Conservation (phyloP, 179 eudicot genomes). For the Beta lomatogona region DNA sequence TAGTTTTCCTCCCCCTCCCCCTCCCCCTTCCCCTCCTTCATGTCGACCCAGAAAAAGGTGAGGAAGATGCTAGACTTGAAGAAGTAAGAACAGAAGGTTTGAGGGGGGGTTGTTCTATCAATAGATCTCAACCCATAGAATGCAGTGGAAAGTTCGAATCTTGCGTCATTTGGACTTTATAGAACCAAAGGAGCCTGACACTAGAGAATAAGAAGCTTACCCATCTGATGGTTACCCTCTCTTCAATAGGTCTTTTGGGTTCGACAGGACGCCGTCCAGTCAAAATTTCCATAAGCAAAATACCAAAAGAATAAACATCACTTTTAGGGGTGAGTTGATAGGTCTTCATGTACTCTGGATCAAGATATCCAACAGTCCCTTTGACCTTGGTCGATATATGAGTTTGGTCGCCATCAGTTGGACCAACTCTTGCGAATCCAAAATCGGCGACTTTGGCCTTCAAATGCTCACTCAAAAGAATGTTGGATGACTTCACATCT, state of each 20-base stretch:
- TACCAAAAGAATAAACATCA: conserved; percentile 93
- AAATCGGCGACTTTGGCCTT: conserved; percentile 97
- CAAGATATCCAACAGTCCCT: conserved; percentile 97
- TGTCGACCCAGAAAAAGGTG: too few relatives aligned
- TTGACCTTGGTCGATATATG: conserved; percentile 89
- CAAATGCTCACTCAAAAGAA: conserved; percentile 74
- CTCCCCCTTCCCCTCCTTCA: too few relatives aligned
- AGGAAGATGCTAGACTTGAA: too few relatives aligned
- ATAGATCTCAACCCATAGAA: neutral
- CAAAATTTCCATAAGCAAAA: conserved; percentile 73
- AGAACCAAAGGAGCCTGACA: neutral
- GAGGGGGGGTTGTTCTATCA: too few relatives aligned
- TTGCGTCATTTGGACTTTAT: neutral
- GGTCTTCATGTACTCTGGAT: conserved; percentile 97
- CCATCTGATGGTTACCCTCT: conserved; percentile 85
- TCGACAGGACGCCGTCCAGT: conserved; percentile 97
- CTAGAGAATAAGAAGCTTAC: conserved; percentile 43
- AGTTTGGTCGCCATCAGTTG: conserved; percentile 64
- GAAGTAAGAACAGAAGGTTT: too few relatives aligned
- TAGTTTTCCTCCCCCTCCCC: too few relatives aligned
- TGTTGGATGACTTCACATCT: conserved; percentile 94
- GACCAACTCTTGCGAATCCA: conserved; percentile 88
- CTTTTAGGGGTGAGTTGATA: conserved; percentile 86
- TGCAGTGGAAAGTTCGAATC: neutral
- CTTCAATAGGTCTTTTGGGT: conserved; percentile 55